Evolutionary conservation across 176 grass and related monocot species (phyloP), one percentile per base, ranked within the genome.

Genomic region (Paspalum notatum): DNA sequence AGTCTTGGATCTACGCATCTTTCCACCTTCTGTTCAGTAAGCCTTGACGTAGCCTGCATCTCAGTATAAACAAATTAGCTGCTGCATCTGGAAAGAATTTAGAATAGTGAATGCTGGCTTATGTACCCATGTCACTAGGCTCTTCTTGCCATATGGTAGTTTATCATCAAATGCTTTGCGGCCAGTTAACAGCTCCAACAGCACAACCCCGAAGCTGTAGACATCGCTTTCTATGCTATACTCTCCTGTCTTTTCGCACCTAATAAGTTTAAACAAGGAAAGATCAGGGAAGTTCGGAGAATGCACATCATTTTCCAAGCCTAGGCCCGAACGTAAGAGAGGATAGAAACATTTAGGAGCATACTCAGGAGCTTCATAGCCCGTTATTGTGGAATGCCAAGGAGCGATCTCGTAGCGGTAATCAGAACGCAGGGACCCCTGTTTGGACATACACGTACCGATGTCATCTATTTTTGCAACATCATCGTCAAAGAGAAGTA

Each of bases 321-420:
- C 2, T 50, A 50, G 21, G 32, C 32, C 37, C 8, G 1, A 40
- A 5, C 11, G 17, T 13, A 44, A 14, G 27, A 55, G 55, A 74
- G 21, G 13, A 7, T 50, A 12, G 7, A 50, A 79, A 42, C 10
- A 51, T 67, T 54, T n/a, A 1, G 4, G 21, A 13, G 16, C 84
- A 80, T 91, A 91, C 89, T 91, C 85, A 16, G 89, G 89, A 45
- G 89, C 84, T 62, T 87, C 6, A 81, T 76, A 43, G 75, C 80
- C 74, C 80, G 68, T 87, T n/a, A n/a, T n/a, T n/a, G n/a, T n/a
- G n/a, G n/a, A n/a, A n/a, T n/a, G n/a, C n/a, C n/a, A n/a, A n/a
- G n/a, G n/a, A n/a, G n/a, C n/a, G n/a, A n/a, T n/a, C n/a, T n/a
- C n/a, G n/a, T n/a, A n/a, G n/a, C n/a, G n/a, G n/a, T n/a, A n/a